Evolutionary conservation across 345 rosid genomes (phyloP).

Genomic region (Pistacia integerrima): DNA sequence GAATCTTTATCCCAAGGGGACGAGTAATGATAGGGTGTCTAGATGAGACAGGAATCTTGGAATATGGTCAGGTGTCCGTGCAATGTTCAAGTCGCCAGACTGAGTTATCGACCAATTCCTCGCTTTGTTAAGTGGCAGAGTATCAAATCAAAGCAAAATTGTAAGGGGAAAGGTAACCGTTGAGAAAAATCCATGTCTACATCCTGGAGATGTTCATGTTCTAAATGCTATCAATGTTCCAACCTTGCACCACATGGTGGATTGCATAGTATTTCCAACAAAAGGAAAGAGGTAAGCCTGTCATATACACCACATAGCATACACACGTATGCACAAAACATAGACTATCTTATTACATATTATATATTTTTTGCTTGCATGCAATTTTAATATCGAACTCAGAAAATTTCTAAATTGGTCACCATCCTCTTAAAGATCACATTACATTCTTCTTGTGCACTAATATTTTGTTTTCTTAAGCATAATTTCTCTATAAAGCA

Average conservation of each 20-base stretch:
- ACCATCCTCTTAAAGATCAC: neutral
- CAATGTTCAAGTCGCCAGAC: constrained; percentile 7
- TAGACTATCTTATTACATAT: no score
- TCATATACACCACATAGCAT: neutral
- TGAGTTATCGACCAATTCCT: no score
- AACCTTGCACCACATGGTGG: constrained; percentile 50
- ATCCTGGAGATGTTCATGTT: constrained; percentile 62
- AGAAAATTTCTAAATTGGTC: neutral
- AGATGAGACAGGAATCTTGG: constrained; percentile 30
- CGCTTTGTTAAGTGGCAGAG: neutral
- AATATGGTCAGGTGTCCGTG: constrained; percentile 34
- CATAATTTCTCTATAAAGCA: no score
- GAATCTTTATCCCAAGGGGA: constrained; percentile 25
- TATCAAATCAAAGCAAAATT: neutral
- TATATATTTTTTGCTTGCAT: no score
- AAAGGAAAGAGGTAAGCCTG: constrained; percentile 44
- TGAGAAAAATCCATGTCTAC: constrained; percentile 65
- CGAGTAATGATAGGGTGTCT: constrained; percentile 34
- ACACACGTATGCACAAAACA: no score
- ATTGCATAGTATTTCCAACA: constrained; percentile 61
- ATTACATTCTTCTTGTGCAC: neutral
- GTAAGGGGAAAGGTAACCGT: constrained; percentile 35
- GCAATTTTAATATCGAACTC: no score
- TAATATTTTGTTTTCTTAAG: no score
- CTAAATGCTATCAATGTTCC: constrained; percentile 49